A percentile compares a stretch with the other conserved stretches of the same genome.
phyloP scores from a whole-genome alignment of 169 alveolate genomes.

The Plasmodium cynomolgi region DNA sequence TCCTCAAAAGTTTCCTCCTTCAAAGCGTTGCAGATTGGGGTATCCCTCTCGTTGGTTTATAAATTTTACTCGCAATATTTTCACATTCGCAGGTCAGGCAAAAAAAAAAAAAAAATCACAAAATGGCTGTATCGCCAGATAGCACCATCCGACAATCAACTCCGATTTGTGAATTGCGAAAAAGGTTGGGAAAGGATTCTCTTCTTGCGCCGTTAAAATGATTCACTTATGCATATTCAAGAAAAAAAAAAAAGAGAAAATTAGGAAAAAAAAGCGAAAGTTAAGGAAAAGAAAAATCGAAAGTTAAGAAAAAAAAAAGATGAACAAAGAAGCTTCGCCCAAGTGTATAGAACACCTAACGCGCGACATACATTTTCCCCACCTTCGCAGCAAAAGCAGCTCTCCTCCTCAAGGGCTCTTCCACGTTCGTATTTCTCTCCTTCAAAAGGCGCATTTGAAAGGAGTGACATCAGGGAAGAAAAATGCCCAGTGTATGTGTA shows the following conservation, averaged over 20 bases:
- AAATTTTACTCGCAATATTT: background rate
- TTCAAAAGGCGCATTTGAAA: background rate
- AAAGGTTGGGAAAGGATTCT: background rate
- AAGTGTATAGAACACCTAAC: background rate
- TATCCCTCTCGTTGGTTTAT: background rate
- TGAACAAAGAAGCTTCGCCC: background rate
- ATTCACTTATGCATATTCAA: background rate
- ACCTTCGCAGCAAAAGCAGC: background rate
- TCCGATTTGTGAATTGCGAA: background rate
- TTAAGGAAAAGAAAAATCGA: background rate
- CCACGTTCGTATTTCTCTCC: background rate
- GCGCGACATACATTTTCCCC: background rate
- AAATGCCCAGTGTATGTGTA: background rate
- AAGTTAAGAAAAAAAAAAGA: background rate
- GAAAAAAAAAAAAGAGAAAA: background rate
- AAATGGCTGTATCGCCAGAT: background rate
- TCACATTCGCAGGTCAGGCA: background rate
- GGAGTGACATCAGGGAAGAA: background rate
- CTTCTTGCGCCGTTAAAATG: background rate
- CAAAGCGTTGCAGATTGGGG: background rate
- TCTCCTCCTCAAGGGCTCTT: background rate
- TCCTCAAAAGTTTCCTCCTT: background rate
- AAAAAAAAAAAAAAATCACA: background rate
- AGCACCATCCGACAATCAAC: background rate
- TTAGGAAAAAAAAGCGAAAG: background rate